These are phyloP conservation scores for Taphrina populina DNA, from an alignment of 1,139 yeast genomes.

Conservation along the genomic window DNA sequence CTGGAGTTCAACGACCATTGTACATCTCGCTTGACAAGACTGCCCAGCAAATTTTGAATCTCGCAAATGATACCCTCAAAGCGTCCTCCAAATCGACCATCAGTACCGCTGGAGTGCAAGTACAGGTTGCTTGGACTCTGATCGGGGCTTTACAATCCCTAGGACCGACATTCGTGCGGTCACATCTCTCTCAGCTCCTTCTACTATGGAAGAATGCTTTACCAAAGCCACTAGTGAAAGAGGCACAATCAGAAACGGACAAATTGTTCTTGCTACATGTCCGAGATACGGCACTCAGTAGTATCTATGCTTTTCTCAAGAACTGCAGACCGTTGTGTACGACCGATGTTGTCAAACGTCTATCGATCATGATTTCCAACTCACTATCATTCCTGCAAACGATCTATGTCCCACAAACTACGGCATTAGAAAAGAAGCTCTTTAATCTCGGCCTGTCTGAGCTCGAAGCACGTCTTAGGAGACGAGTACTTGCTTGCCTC, in stretches of 20 bases:
- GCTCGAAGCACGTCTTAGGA: slow-evolving; percentile 43
- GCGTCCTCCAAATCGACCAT: slow-evolving; percentile 20
- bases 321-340: slow-evolving; percentile 46
- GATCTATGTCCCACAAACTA: slow-evolving; percentile 40
- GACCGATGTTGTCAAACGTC: slow-evolving; percentile 47
- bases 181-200: slow-evolving; percentile 72
- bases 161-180: slow-evolving; percentile 61
- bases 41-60: slow-evolving; percentile 43
- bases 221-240: slow-evolving; percentile 49
- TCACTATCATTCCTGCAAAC: slow-evolving; percentile 43
- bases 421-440: slow-evolving; percentile 42
- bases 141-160: slow-evolving; percentile 74
- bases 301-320: slow-evolving; percentile 45
- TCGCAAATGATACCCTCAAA: slow-evolving; percentile 40
- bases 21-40: slow-evolving; percentile 45
- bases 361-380: slow-evolving; percentile 45
- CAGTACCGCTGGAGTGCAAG: slow-evolving; percentile 22
- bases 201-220: slow-evolving; percentile 80
- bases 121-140: slow-evolving; percentile 60
- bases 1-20: slow-evolving; percentile 43
- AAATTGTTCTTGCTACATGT: slow-evolving; percentile 45
- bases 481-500: slow-evolving; percentile 47
- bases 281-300: slow-evolving; percentile 46
- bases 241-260: slow-evolving; percentile 42
- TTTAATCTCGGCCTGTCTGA: slow-evolving; percentile 40